Base-by-base conservation (phyloP, 345 rosid genomes). In the Kernera saxatilis region DNA sequence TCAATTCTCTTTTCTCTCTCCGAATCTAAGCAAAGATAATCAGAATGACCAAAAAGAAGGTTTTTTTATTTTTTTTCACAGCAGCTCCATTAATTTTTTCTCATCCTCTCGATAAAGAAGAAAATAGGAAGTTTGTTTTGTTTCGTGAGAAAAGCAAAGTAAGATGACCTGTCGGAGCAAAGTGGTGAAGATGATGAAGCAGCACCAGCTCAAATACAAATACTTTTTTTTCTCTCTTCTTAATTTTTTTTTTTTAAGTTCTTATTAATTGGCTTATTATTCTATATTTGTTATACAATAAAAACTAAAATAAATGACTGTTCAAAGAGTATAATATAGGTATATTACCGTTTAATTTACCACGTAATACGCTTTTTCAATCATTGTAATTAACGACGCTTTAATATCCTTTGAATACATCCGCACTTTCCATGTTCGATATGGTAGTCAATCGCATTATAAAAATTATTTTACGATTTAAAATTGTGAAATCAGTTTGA, bases 81-180 rank as follows among this genome's bases (percentile, higher is more conserved):
- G 54, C 11, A 57, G 35, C 8, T 67, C 44, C 29, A 49, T 37
- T 58, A 46, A 13, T 64, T 1, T 64, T 1, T 18, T 65, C 13
- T 60, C 35, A 55, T 44, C 19, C 6, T 59, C 25, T 23, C n/a
- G 18, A 46, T 14, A 32, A 67, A 61, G 69, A 67, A 56, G 70
- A 59, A 44, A 77, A 77, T 77, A 77, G 64, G 40, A 77, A 69
- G 41, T 77, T 77, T 77, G 80, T 77, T 77, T 77, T 71, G 76
- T 71, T 62, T 77, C 65, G 73, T 56, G 76, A 71, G 72, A 29
- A 64, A 70, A 64, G 54, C 57, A 60, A 77, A 69, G 43, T 27
- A 37, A 33, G 71, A 54, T 77, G 69, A 77, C 62, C 68, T 70
- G 76, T 77, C 72, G 54, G 63, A 51, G 49, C 56, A 22, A 58